phyloP scores from a whole-genome alignment of 2,329 filamentous ascomycete genomes.

The Curvularia spicifera region DNA sequence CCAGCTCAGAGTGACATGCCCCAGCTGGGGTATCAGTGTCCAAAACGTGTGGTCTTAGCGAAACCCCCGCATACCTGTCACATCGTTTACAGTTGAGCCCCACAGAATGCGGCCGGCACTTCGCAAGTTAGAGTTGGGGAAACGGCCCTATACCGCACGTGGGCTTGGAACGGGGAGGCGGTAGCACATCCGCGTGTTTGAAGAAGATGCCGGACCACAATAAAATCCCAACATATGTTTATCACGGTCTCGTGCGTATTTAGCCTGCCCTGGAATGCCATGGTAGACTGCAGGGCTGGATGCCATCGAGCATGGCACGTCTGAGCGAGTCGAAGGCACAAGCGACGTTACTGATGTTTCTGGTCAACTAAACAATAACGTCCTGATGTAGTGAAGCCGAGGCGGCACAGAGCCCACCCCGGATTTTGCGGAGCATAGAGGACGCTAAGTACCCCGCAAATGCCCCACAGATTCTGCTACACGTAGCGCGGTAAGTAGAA shows the following conservation, averaged over 20 bases:
- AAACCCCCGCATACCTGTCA: constrained; percentile 15
- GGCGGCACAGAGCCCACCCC: background rate
- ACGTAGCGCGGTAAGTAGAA: background rate
- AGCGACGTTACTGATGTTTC: background rate
- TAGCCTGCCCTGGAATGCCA: constrained; percentile 5
- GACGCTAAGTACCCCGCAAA: constrained; percentile 1
- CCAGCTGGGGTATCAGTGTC: constrained; percentile 12
- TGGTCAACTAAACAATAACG: background rate
- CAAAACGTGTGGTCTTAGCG: constrained; percentile 17
- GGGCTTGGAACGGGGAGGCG: constrained; percentile 6
- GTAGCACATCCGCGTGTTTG: constrained; percentile 4
- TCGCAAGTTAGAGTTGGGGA: constrained; percentile 18
- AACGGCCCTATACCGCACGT: constrained; percentile 7
- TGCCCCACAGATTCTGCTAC: constrained; percentile 5
- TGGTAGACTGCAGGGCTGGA: background rate
- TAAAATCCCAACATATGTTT: background rate
- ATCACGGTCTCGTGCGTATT: constrained; percentile 1
- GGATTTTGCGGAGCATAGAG: background rate
- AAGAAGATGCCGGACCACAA: constrained; percentile 6
- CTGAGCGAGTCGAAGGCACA: background rate
- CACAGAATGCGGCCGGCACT: constrained; percentile 19
- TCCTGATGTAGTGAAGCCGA: background rate
- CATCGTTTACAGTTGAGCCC: constrained; percentile 15
- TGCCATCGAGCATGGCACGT: background rate
- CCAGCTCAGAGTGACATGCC: constrained; percentile 10